phyloP scores from a whole-genome alignment of 148 eudicot genomes.

The Pouteria glomerata region DNA sequence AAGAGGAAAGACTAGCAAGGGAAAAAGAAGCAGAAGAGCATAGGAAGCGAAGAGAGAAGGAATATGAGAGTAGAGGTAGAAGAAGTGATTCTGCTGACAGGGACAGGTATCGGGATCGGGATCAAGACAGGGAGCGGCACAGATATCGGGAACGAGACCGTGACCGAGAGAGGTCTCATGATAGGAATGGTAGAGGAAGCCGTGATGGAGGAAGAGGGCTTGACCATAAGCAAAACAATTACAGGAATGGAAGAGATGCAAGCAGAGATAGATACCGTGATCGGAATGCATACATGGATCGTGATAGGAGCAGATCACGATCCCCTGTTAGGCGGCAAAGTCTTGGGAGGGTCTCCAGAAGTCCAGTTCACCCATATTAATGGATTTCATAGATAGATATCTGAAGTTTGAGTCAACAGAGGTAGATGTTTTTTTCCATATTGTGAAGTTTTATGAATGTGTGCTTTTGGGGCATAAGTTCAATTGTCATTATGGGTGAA shows the following conservation, averaged over 20 bases:
- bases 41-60: conserved; percentile 68
- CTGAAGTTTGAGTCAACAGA: conserved; percentile 27
- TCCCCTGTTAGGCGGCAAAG: conserved; percentile 64
- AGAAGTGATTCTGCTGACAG: conserved; percentile 81
- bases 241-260: conserved; percentile 26
- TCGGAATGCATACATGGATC: conserved; percentile 28
- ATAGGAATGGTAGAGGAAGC: conserved; percentile 15
- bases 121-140: conserved; percentile 32
- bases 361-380: conserved; percentile 27
- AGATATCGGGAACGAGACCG: conserved; percentile 36
- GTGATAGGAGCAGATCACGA: conserved; percentile 65
- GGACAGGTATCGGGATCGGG: conserved; percentile 55
- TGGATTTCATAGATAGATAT: conserved; percentile 20
- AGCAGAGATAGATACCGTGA: conserved; percentile 52
- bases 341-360: conserved; percentile 47
- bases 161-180: conserved; percentile 23
- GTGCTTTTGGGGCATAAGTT: conserved; percentile 16
- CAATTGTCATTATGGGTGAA: conserved; percentile 21
- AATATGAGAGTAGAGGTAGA: conserved; percentile 52
- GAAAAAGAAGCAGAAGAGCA: conserved; percentile 82
- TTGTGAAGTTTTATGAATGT: conserved; percentile 25
- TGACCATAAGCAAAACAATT: conserved; percentile 5
- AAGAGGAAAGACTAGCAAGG: conserved; percentile 80
- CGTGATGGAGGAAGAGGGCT: conserved; percentile 13
- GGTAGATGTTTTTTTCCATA: conserved; percentile 30